These are phyloP conservation scores for Aspergillus fumigatus DNA, from an alignment of 2,329 filamentous ascomycete genomes.

Conservation along the genomic window DNA sequence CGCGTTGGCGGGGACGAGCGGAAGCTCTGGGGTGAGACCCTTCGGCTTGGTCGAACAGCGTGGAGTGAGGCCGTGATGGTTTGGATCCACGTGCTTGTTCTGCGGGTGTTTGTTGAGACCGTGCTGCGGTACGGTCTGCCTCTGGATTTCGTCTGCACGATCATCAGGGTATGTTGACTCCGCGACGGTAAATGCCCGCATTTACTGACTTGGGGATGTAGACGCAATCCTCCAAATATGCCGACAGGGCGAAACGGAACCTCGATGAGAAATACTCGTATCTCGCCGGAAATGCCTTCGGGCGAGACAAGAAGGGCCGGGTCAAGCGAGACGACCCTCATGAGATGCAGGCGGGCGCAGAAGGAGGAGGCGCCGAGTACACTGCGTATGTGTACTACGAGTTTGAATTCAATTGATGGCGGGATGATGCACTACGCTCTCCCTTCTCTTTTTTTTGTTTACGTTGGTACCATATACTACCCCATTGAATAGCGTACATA, in stretches of 20 bases:
- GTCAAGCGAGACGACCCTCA: conserved; percentile 86
- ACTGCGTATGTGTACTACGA: conserved; percentile 97
- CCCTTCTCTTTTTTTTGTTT: conserved; percentile 4
- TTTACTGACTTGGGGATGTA: conserved; percentile 33
- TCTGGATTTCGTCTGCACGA: conserved; percentile 77
- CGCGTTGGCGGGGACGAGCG: conserved; percentile 77
- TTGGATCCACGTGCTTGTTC: conserved; percentile 85
- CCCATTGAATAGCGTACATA: conserved; percentile 14
- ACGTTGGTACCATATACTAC: conserved; percentile 2
- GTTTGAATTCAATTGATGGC: conserved; percentile 64
- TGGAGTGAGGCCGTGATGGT: conserved; percentile 97
- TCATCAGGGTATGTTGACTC: conserved; percentile 67
- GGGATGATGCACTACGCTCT: background rate
- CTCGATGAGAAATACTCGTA: conserved; percentile 86
- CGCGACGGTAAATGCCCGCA: background rate
- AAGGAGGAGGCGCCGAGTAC: conserved; percentile 75
- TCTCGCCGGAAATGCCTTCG: conserved; percentile 89
- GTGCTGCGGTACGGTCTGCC: conserved; percentile 94
- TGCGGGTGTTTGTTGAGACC: conserved; percentile 95
- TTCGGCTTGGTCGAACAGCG: conserved; percentile 81
- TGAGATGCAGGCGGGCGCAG: conserved; percentile 73
- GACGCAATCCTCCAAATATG: conserved; percentile 71
- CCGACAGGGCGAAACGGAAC: conserved; percentile 71
- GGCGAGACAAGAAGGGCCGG: conserved; percentile 86
- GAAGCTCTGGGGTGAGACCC: conserved; percentile 87